phyloP scores from a whole-genome alignment of 1,284 basidiomycete species.

The Microbotryum lychnidis-dioicae region DNA sequence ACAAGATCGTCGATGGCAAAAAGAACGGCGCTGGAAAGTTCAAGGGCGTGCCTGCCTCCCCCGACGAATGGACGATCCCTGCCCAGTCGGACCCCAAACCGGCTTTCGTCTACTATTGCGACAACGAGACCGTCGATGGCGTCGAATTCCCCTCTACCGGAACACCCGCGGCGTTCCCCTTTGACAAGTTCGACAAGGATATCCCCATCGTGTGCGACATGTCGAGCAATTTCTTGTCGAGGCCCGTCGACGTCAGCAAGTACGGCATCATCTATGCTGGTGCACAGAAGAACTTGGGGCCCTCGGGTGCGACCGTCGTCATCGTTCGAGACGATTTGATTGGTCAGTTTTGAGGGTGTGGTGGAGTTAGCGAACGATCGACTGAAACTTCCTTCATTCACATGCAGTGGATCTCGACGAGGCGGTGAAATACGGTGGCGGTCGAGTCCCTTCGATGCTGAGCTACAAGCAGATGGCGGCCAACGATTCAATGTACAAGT shows the following conservation, averaged over 20 bases:
- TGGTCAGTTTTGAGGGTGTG: conserved; percentile 14
- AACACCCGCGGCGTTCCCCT: conserved; percentile 63
- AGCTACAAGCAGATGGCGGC: conserved; percentile 81
- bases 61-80: conserved; percentile 10
- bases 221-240: conserved; percentile 93
- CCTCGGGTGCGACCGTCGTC: conserved; percentile 83
- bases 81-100: conserved; percentile 47
- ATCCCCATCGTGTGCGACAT: conserved; percentile 90
- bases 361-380: too few species aligned
- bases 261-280: conserved; percentile 94
- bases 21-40: conserved; percentile 27
- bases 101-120: conserved; percentile 95
- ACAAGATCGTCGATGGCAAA: conserved; percentile 57
- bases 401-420: conserved; percentile 63
- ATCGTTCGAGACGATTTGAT: conserved; percentile 89
- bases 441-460: conserved; percentile 64
- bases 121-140: conserved; percentile 98
- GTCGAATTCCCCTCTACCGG: conserved; percentile 62
- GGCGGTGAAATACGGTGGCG: conserved; percentile 64
- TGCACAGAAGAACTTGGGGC: conserved; percentile 98
- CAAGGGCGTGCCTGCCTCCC: not conserved
- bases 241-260: conserved; percentile 79
- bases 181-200: conserved; percentile 56
- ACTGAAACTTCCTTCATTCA: too few species aligned
- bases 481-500: conserved; percentile 74